Base-by-base conservation (phyloP, 257 asterid species). In the Anisodus tanguticus region DNA sequence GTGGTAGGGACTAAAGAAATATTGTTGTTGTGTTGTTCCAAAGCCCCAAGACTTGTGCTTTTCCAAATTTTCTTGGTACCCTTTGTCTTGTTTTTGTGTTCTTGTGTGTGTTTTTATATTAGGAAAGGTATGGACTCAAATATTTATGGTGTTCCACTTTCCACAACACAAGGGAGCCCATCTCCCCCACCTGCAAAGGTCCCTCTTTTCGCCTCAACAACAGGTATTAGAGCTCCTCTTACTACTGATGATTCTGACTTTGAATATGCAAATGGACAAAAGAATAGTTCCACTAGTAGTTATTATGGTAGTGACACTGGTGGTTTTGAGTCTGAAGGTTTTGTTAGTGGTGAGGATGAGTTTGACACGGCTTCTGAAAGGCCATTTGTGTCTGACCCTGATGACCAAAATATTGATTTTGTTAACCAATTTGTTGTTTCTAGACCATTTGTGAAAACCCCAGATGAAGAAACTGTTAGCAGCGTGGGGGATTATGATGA, bases 181-280 rank as follows among this genome's bases (percentile, higher is more conserved):
- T 85, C 86, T 49, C 86, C 85, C 63, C 69, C 88, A 63, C 84
- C 87, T 85, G 89, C 93, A 71, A 87, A 86, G 87, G 90, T 88
- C 43, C 9, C 89, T 79, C 79, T 87, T 71, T 78, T 64, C 82
- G 39, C 88, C 45, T 67, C 82, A 11, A 43, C 82, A 11, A 43
- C 81, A 93, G 98, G 98, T 93, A 95, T 95, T 83, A 86, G 97
- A 93, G 98, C 98, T 88, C 98, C 98, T 82, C 83, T 94, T 45
- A 94, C 98, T 87, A 83, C 84, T 70, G 98, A 95, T 89, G 98
- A 94, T 67, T 90, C 95, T 85, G 98, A 95, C 69, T 85, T 86
- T 83, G 97, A 93, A 58, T 87, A 81, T 91, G 93, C 92, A 22
- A 87, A 55, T 69, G 90, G 90, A 81, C 87, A 43, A 58, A 83